Evolutionary conservation across 805 yeast genomes (phyloP).

Genomic region (Lachancea sp.): DNA sequence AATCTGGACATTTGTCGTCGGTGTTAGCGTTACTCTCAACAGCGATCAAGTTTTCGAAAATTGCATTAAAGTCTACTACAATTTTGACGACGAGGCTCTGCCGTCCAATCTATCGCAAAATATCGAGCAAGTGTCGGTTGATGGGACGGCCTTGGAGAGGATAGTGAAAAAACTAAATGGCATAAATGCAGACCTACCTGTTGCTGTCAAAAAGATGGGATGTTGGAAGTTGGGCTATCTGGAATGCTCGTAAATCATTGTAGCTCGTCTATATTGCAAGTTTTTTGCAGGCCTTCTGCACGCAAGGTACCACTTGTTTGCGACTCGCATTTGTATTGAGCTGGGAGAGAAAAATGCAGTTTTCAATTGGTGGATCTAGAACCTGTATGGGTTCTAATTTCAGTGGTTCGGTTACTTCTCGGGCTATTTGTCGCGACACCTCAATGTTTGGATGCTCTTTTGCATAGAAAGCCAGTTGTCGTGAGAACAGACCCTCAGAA

Average conservation of each 20-base stretch:
- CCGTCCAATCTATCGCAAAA: conserved; percentile 10
- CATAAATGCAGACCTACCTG: conserved; percentile 15
- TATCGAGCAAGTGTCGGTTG: conserved; percentile 17
- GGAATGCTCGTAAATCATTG: not conserved
- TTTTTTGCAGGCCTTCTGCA: conserved; percentile 15
- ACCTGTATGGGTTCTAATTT: conserved; percentile 11
- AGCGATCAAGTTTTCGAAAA: conserved; percentile 8
- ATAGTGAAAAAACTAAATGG: conserved; percentile 14
- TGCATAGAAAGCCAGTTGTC: conserved; percentile 32
- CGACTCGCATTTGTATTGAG: conserved; percentile 61
- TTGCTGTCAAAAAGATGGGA: conserved; percentile 9
- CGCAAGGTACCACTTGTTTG: conserved; percentile 75
- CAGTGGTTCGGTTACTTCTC: conserved; percentile 14
- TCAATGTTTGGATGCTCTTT: conserved; percentile 9
- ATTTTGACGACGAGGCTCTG: not conserved
- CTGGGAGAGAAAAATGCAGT: conserved; percentile 35
- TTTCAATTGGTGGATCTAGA: conserved; percentile 3
- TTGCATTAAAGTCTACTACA: conserved; percentile 26
- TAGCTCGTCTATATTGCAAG: not conserved
- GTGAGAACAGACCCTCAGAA: conserved; percentile 31
- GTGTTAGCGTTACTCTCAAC: conserved; percentile 16
- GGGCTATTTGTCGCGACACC: conserved; percentile 16
- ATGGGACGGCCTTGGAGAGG: conserved; percentile 13
- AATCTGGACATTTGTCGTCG: conserved; percentile 28
- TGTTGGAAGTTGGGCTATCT: conserved; percentile 25